Evolutionary conservation across 192 early-diverging fungal species (phyloP).

Genomic region (Hyaloraphidium curvatum): DNA sequence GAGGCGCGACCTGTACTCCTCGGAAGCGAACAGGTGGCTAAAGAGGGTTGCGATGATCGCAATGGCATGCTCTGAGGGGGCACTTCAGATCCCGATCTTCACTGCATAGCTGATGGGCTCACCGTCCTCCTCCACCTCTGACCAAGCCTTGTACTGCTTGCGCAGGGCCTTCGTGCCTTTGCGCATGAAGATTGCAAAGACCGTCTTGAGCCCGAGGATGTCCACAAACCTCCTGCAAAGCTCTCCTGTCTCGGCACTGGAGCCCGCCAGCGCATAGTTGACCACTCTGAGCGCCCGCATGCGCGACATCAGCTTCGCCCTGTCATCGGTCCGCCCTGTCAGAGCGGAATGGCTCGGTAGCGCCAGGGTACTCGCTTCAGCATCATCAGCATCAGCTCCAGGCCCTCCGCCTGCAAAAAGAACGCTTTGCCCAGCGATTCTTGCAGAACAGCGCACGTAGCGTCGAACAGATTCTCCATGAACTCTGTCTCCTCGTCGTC

Average conservation of each 20-base stretch:
- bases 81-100: neutral
- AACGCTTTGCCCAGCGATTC: slow-evolving; percentile 44
- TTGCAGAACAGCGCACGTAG: slow-evolving; percentile 46
- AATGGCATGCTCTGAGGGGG: slow-evolving; percentile 53
- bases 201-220: slow-evolving; percentile 53
- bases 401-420: slow-evolving; percentile 70
- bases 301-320: slow-evolving; percentile 57
- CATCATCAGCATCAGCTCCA: slow-evolving; percentile 80
- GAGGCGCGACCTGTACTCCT: slow-evolving; percentile 45
- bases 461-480: slow-evolving; percentile 81
- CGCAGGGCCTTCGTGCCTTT: slow-evolving; percentile 59
- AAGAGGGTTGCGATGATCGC: slow-evolving; percentile 69
- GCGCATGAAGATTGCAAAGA: slow-evolving; percentile 72
- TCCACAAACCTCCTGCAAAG: slow-evolving; percentile 64
- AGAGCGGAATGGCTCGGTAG: neutral
- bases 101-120: neutral
- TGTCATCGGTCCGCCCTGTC: slow-evolving; percentile 6
- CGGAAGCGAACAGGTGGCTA: slow-evolving; percentile 32
- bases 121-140: slow-evolving; percentile 66
- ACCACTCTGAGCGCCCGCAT: slow-evolving; percentile 74
- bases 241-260: slow-evolving; percentile 13
- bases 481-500: slow-evolving; percentile 75
- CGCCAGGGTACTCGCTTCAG: slow-evolving; percentile 33
- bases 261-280: slow-evolving; percentile 40
- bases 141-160: slow-evolving; percentile 57